A percentile compares a stretch with the other conserved stretches of the same genome.
phyloP scores from a whole-genome alignment of 768 basidiomycete genomes.

The Leucocoprinus sp. region DNA sequence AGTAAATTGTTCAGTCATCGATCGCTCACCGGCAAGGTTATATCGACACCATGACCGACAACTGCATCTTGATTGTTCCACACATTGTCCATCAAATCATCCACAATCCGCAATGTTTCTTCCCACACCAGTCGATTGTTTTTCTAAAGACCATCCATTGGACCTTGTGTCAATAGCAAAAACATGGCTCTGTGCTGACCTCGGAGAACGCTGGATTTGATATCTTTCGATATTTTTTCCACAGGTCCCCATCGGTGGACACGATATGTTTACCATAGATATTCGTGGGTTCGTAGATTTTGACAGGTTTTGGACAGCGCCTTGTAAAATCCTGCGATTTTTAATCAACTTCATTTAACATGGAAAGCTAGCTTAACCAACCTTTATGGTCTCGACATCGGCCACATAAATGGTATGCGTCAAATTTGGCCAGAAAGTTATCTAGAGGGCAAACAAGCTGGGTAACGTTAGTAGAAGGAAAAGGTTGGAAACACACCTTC shows the following conservation, averaged over 20 bases:
- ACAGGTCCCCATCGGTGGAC: conserved; percentile 52
- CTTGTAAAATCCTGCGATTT: conserved; percentile 40
- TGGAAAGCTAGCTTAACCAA: conserved; percentile 9
- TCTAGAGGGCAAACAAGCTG: conserved; percentile 14
- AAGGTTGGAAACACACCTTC: conserved; percentile 18
- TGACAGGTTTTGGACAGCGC: conserved; percentile 50
- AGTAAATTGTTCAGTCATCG: too few relatives aligned
- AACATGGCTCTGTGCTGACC: conserved; percentile 22
- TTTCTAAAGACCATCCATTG: conserved; percentile 20
- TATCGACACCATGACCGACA: conserved; percentile 38
- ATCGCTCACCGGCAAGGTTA: conserved; percentile 49
- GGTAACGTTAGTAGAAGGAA: neutral
- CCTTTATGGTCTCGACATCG: conserved; percentile 35
- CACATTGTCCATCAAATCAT: too few relatives aligned
- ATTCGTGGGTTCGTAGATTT: conserved; percentile 34
- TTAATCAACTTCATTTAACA: neutral
- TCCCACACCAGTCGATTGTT: conserved; percentile 44
- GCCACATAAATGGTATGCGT: conserved; percentile 23
- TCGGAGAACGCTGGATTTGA: conserved; percentile 58
- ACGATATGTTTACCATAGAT: conserved; percentile 58
- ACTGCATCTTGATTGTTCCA: conserved; percentile 34
- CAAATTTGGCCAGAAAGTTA: conserved; percentile 19
- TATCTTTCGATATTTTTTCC: too few relatives aligned
- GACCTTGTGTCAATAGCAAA: neutral
- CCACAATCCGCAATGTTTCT: conserved; percentile 32